phyloP scores from a whole-genome alignment of 2,329 filamentous ascomycete genomes.

The Lojkania enalia region DNA sequence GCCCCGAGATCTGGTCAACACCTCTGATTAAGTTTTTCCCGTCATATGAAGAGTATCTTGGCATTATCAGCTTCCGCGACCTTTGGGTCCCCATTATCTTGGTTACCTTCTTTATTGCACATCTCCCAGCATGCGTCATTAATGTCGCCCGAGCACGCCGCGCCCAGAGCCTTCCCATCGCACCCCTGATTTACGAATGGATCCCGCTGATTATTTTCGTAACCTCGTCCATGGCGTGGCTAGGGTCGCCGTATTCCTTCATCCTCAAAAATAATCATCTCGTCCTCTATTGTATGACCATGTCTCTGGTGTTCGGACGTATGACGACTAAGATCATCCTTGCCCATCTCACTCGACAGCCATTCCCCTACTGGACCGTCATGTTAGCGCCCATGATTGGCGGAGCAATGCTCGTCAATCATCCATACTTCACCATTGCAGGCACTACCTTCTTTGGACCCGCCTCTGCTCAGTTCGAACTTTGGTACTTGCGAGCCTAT shows the following conservation, averaged over 20 bases:
- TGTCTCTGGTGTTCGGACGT: constrained; percentile 96
- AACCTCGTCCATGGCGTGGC: constrained; percentile 74
- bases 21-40: constrained; percentile 64
- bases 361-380: constrained; percentile 95
- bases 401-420: constrained; percentile 79
- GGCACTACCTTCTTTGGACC: constrained; percentile 59
- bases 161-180: constrained; percentile 70
- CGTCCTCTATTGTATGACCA: constrained; percentile 86
- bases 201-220: constrained; percentile 85
- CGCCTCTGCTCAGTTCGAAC: constrained; percentile 67
- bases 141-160: constrained; percentile 81
- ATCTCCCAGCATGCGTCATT: constrained; percentile 85
- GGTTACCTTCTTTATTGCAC: constrained; percentile 55
- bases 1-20: constrained; percentile 82
- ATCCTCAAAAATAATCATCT: constrained; percentile 84
- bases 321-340: constrained; percentile 99
- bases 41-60: constrained; percentile 57
- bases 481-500: constrained; percentile 82
- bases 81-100: constrained; percentile 73
- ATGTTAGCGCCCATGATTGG: constrained; percentile 85
- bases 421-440: constrained; percentile 64
- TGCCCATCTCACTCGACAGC: constrained; percentile 87
- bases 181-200: constrained; percentile 91
- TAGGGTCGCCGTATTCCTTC: constrained; percentile 85
- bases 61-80: constrained; percentile 78